phyloP scores from a whole-genome alignment of 139 green algal species.

The Raphidocelis subcapitata region DNA sequence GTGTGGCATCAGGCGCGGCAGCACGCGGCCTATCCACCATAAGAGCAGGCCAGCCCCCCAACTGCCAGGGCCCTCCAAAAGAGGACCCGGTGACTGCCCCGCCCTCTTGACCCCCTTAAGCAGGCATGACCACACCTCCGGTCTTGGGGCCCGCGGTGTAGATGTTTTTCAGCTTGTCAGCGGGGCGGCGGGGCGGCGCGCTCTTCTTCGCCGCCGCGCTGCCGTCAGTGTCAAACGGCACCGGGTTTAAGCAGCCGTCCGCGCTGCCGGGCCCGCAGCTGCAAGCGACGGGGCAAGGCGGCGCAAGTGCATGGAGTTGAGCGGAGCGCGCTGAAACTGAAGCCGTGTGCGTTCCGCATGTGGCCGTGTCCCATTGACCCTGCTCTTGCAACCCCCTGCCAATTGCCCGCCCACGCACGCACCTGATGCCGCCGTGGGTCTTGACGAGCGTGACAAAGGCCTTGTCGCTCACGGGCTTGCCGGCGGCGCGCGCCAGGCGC shows the following conservation, averaged over 20 bases:
- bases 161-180: slow-evolving; percentile 18
- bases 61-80: too few species aligned
- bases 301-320: too few species aligned
- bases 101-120: too few species aligned
- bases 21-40: too few species aligned
- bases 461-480: slow-evolving; percentile 9
- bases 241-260: slow-evolving; percentile 9
- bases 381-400: too few species aligned
- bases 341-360: too few species aligned
- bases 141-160: slow-evolving; percentile 24
- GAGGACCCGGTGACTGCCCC: too few species aligned
- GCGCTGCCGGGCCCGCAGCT: slow-evolving; percentile 25
- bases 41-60: too few species aligned
- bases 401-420: not conserved
- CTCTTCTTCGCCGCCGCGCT: slow-evolving; percentile 17
- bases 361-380: too few species aligned
- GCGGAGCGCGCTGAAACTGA: too few species aligned
- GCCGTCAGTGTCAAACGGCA: slow-evolving; percentile 26
- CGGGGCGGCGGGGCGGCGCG: not conserved
- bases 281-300: not conserved
- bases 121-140: too few species aligned
- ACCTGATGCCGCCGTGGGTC: slow-evolving; percentile 15
- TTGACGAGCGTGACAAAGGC: slow-evolving; percentile 13
- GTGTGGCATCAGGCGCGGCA: too few species aligned
- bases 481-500: slow-evolving; percentile 1